These are phyloP conservation scores for Botrytis elliptica DNA, from an alignment of 2,329 filamentous ascomycete species.

Conservation along the genomic window DNA sequence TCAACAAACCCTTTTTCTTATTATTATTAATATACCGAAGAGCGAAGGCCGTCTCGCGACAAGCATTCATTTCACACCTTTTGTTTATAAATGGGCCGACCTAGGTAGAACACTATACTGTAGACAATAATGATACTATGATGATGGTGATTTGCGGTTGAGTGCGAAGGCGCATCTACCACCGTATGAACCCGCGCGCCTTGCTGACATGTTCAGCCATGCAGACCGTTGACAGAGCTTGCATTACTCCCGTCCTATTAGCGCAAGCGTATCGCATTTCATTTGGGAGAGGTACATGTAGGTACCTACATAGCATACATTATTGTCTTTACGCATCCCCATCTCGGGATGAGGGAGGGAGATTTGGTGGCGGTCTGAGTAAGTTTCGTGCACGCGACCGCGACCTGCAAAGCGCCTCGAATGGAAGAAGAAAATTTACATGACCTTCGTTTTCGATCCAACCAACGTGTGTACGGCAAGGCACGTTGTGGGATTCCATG, in stretches of 20 bases:
- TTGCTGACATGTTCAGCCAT: slow-evolving; percentile 1
- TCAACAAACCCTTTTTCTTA: too few species aligned
- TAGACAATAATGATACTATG: neutral
- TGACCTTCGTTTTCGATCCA: neutral
- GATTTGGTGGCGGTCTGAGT: slow-evolving; percentile 12
- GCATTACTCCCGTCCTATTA: slow-evolving; percentile 1
- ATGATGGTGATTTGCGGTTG: neutral
- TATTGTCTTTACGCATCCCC: neutral
- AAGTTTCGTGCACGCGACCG: slow-evolving; percentile 16
- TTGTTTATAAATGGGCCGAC: neutral
- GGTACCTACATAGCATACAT: neutral
- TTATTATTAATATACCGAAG: neutral
- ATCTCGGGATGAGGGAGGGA: neutral
- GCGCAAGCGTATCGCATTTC: neutral
- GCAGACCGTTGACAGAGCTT: slow-evolving; percentile 4
- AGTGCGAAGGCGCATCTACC: neutral
- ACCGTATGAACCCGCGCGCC: slow-evolving; percentile 3
- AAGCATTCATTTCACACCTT: slow-evolving; percentile 1
- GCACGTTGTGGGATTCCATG: slow-evolving; percentile 9
- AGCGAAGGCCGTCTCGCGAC: slow-evolving; percentile 1
- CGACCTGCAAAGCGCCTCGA: neutral
- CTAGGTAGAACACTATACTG: neutral
- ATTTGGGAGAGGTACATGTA: neutral
- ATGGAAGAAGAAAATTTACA: neutral
- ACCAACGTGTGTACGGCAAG: neutral